These are phyloP conservation scores for Limonium bicolor DNA, from an alignment of 148 eudicot genomes.

Conservation along the genomic window DNA sequence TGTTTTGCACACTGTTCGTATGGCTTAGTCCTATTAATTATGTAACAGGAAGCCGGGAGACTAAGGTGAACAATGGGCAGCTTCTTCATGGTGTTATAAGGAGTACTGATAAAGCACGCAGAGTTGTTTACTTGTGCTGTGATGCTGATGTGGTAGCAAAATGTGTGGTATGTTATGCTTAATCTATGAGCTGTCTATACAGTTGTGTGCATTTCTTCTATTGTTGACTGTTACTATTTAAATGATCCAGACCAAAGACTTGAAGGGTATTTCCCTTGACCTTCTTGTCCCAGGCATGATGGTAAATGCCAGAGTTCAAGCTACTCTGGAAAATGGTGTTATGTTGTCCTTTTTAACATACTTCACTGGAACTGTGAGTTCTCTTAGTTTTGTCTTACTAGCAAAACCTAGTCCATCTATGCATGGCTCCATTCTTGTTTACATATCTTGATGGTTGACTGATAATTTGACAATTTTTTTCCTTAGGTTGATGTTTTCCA, in stretches of 20 bases:
- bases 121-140: conserved; percentile 63
- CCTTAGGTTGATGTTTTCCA: conserved; percentile 87
- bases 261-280: conserved; percentile 89
- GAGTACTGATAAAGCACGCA: conserved; percentile 67
- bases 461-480: conserved; percentile 12
- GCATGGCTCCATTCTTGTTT: background rate
- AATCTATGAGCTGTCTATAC: no score
- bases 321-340: conserved; percentile 81
- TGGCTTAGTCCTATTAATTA: no score
- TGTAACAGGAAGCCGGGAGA: conserved; percentile 35
- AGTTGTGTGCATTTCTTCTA: background rate
- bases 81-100: conserved; percentile 80
- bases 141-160: conserved; percentile 52
- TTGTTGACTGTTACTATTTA: conserved; percentile 1
- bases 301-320: conserved; percentile 70
- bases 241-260: conserved; percentile 58
- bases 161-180: conserved; percentile 60
- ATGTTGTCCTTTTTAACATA: conserved; percentile 84
- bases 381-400: conserved; percentile 1
- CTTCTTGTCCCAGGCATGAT: conserved; percentile 97
- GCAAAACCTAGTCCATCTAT: no score
- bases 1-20: background rate
- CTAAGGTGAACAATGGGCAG: conserved; percentile 27
- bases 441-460: conserved; percentile 1
- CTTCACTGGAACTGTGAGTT: conserved; percentile 92